Evolutionary conservation across 441 rosid genomes (phyloP).

Genomic region (Sinapis alba): DNA sequence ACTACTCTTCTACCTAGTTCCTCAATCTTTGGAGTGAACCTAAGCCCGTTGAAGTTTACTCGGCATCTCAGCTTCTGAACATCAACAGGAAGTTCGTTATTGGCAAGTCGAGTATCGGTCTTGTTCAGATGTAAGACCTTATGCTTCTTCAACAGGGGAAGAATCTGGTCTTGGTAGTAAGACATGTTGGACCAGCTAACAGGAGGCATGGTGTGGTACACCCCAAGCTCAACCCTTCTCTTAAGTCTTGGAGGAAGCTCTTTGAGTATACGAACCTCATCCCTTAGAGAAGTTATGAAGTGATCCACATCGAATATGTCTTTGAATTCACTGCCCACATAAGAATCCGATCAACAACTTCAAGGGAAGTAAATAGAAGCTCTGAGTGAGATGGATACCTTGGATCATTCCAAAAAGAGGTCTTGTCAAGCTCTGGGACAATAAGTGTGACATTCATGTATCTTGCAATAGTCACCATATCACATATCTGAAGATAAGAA

Average conservation of each 20-base stretch:
- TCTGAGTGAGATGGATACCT: conserved; percentile 48
- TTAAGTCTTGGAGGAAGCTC: conserved; percentile 93
- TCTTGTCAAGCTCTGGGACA: conserved; percentile 90
- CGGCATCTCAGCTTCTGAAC: conserved; percentile 88
- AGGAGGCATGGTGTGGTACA: conserved; percentile 83
- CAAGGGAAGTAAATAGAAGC: neutral
- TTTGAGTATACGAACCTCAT: conserved; percentile 91
- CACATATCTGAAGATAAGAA: conserved; percentile 63
- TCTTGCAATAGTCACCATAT: conserved; percentile 93
- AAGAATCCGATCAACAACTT: neutral
- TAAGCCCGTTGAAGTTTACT: conserved; percentile 78
- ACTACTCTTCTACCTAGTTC: conserved; percentile 82
- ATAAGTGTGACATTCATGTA: conserved; percentile 85
- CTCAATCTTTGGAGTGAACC: conserved; percentile 89
- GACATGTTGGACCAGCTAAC: conserved; percentile 96
- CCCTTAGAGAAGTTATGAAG: conserved; percentile 85
- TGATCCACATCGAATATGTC: conserved; percentile 96
- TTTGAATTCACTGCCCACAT: conserved; percentile 71
- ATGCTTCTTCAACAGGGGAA: conserved; percentile 81
- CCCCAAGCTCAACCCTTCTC: conserved; percentile 69
- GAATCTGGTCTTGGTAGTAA: conserved; percentile 86
- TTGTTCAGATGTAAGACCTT: conserved; percentile 81
- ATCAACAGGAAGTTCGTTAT: conserved; percentile 67
- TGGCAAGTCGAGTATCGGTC: conserved; percentile 89
- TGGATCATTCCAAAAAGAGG: conserved; percentile 95